These are phyloP conservation scores for Psidium friedrichsthalianum DNA, from an alignment of 345 rosid species.

Conservation along the genomic window DNA sequence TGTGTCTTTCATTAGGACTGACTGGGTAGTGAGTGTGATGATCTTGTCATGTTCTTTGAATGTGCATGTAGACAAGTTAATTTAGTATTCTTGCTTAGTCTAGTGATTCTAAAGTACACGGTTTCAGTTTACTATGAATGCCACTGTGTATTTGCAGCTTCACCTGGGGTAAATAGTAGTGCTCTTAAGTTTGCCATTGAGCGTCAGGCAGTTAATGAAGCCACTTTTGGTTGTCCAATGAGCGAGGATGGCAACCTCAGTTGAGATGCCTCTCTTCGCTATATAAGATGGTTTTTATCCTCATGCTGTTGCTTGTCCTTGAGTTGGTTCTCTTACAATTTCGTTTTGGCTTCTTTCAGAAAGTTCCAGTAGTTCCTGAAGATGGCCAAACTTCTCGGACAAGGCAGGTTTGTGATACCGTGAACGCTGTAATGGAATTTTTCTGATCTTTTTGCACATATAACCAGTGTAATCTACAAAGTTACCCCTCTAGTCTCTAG, in stretches of 20 bases:
- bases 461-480: not conserved
- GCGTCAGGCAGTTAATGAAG: slow-evolving; percentile 90
- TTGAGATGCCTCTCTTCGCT: not conserved
- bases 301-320: not conserved
- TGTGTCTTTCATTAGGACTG: not conserved
- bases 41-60: not conserved
- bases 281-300: not conserved
- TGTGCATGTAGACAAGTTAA: not conserved
- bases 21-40: not conserved
- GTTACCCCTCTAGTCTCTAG: not conserved
- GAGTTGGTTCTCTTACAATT: not conserved
- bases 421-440: not conserved
- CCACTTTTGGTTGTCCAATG: slow-evolving; percentile 88
- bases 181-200: slow-evolving; percentile 84
- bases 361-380: slow-evolving; percentile 58
- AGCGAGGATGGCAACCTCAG: slow-evolving; percentile 99
- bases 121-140: not conserved
- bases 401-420: slow-evolving; percentile 38
- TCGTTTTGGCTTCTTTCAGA: slow-evolving; percentile 29
- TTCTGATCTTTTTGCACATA: not conserved
- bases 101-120: not conserved
- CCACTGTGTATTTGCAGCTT: slow-evolving; percentile 22
- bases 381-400: slow-evolving; percentile 68
- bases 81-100: not conserved
- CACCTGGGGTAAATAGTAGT: slow-evolving; percentile 93